Evolutionary conservation across 345 rosid genomes (phyloP), one percentile per base, ranked within the genome.

Genomic region (Toxicodendron radicans): DNA sequence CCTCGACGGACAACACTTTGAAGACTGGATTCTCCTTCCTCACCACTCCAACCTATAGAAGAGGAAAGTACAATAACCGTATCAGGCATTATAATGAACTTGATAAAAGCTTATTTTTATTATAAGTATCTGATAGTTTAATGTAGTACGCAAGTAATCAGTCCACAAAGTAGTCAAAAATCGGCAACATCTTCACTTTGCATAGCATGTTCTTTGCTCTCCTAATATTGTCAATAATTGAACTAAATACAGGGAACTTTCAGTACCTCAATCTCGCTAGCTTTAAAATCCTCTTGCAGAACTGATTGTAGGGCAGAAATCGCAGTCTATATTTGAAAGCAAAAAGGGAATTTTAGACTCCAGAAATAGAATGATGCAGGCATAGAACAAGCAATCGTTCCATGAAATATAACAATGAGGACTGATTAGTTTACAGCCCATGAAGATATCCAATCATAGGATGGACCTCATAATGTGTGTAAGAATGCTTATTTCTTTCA

Each of bases 231-330:
- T 24, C 43, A n/a, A 16, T 58, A n/a, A 65, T 21, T 11, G 21
- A 56, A 57, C 53, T 20, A 23, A 20, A 61, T 54, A 58, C 60
- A 56, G 46, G 10, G 23, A 24, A 60, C 27, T 20, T 24, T 18
- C 20, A 62, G 17, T 87, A 88, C 92, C 92, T 88, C 92, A 10
- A 88, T 88, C 84, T 86, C 92, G 45, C 83, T 88, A 14, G 92
- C 89, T 83, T 88, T 88, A 77, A 88, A 88, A 71, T 88, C 92
- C 83, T 88, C 92, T 71, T 88, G 92, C 9, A 88, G 85, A 32
- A 88, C 88, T n/a, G 92, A 88, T 77, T 86, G 92, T 79, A 88
- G 63, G 57, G 90, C 89, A 77, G 91, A 89, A 68, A 87, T 87
- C 6, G 89, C 84, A 77, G 92, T 88, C 92, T 88, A 66, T 35